These are phyloP conservation scores for Aspergillus pseudonomiae DNA, from an alignment of 2,329 filamentous ascomycete species.

Conservation along the genomic window DNA sequence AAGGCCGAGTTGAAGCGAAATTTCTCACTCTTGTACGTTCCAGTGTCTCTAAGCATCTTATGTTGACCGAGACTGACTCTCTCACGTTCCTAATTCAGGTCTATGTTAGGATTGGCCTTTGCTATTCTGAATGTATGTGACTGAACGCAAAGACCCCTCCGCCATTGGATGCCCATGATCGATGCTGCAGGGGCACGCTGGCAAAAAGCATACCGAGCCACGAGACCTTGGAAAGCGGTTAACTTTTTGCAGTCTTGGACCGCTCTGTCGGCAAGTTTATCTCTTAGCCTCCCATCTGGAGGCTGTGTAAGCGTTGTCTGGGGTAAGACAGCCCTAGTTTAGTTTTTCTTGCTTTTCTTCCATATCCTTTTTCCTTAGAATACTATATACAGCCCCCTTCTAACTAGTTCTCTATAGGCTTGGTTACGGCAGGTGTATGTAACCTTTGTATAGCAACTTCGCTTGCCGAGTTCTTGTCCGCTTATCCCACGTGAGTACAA, in stretches of 20 bases:
- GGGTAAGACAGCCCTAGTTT: conserved; percentile 53
- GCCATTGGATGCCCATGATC: conserved; percentile 4
- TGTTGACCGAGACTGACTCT: neutral
- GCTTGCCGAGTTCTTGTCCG: conserved; percentile 71
- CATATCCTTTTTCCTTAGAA: neutral
- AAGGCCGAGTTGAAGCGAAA: conserved; percentile 61
- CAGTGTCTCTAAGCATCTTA: neutral
- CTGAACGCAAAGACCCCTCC: neutral
- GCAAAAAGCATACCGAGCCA: neutral
- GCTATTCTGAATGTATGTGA: conserved; percentile 59
- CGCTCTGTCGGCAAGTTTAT: conserved; percentile 60
- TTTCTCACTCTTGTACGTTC: conserved; percentile 54
- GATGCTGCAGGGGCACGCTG: neutral
- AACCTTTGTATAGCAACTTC: conserved; percentile 71
- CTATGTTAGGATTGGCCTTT: conserved; percentile 65
- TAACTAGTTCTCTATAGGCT: conserved; percentile 27
- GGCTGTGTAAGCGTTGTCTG: conserved; percentile 73
- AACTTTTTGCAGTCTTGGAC: conserved; percentile 56
- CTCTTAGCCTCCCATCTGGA: conserved; percentile 68
- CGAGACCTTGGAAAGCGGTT: conserved; percentile 11
- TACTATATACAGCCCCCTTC: neutral
- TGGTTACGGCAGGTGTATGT: conserved; percentile 65
- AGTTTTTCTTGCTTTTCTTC: neutral
- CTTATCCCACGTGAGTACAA: conserved; percentile 56
- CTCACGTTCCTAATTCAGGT: conserved; percentile 28